Evolutionary conservation across 164 flowering plant genomes (phyloP), one percentile per base, ranked within the genome.

Genomic region (Stephania yunnanensis): DNA sequence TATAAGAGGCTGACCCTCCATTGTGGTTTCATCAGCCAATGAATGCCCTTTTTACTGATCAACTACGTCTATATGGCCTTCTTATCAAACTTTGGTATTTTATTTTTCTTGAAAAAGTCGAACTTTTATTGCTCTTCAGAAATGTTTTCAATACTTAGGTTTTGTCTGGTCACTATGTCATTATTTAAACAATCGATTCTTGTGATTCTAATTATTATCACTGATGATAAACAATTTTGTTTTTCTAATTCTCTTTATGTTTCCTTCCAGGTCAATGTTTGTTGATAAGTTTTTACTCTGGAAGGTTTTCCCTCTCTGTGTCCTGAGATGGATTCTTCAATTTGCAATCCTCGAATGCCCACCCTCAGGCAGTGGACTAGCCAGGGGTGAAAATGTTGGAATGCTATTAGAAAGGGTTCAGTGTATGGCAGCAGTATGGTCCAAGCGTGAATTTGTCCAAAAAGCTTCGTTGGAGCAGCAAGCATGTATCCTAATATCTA

Each of bases 251-350:
- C 55, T 79, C 63, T 29, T 75, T 12, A 20, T 64, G 1, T n/a
- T 74, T 74, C 68, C 45, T 75, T 71, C 70, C 87, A 95, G 99
- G 91, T 84, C 92, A 31, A 84, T 92, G 83, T 92, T 95, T 78
- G 70, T 83, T 71, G 95, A 92, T 81, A 93, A 92, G 79, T 93
- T 93, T 81, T 80, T 95, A 75, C 88, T 93, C 45, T 92, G 97
- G 97, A 95, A 92, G 86, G 92, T 91, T 75, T 93, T 95, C 82
- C 98, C 97, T 67, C 22, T 90, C 66, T 74, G 90, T 78, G 92
- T 97, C 83, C 81, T 93, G 80, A 89, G 89, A 81, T 93, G 97
- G 99, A 89, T 95, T 80, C 87, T 95, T 71, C 97, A 93, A 70
- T 90, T 91, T 82, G 85, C 91, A 63, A 88, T 95, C 76, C 81